Percentiles rank a stretch among this genome's conserved stretches.
These are phyloP conservation scores for Pseudodiploospora longispora DNA, from an alignment of 2,329 filamentous ascomycete species.

Conservation along the genomic window DNA sequence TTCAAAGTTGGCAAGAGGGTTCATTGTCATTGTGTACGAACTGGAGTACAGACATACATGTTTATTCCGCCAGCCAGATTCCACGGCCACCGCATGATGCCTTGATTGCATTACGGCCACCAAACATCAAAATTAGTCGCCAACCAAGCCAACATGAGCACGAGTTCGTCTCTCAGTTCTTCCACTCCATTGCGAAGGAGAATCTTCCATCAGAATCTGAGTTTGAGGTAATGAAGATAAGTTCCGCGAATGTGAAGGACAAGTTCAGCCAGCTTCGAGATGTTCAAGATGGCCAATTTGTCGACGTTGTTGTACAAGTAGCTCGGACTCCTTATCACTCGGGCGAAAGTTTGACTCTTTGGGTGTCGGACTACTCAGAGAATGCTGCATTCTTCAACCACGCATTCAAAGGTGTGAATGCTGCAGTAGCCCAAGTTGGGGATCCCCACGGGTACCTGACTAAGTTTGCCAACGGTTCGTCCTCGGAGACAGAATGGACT, in stretches of 20 bases:
- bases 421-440: constrained; percentile 34
- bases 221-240: constrained; percentile 31
- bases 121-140: constrained; percentile 12
- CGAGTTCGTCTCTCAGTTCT: constrained; percentile 40
- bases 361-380: constrained; percentile 76
- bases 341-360: constrained; percentile 49
- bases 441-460: constrained; percentile 48
- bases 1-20: constrained; percentile 1
- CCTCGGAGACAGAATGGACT: constrained; percentile 42
- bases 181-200: constrained; percentile 35
- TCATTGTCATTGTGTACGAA: constrained; percentile 37
- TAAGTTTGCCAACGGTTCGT: constrained; percentile 15
- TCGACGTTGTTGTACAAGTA: constrained; percentile 65
- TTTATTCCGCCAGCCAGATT: constrained; percentile 30
- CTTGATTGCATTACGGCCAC: constrained; percentile 17
- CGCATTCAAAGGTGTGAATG: constrained; percentile 20
- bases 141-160: constrained; percentile 22
- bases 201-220: constrained; percentile 32
- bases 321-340: constrained; percentile 41
- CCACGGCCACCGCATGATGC: constrained; percentile 29
- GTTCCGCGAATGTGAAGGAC: constrained; percentile 36
- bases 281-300: constrained; percentile 47
- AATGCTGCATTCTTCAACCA: constrained; percentile 56
- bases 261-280: constrained; percentile 62
- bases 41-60: constrained; percentile 31